phyloP scores from a whole-genome alignment of 2,329 filamentous ascomycete species.

The Lithohypha guttulata region DNA sequence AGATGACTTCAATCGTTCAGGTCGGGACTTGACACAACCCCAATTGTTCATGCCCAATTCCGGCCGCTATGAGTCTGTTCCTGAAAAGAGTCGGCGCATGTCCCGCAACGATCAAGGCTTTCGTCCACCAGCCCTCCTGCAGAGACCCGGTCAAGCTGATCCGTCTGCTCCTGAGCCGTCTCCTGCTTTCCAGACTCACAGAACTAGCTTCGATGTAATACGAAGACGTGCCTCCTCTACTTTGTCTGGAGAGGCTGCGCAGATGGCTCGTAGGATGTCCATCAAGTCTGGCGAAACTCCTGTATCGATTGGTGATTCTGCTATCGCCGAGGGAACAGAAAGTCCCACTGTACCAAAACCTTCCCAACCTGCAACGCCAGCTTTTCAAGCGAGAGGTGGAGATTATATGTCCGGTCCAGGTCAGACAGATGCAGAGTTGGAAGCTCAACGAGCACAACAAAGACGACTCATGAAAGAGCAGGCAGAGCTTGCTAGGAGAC shows the following conservation, averaged over 20 bases:
- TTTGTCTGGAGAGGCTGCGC: conserved; percentile 74
- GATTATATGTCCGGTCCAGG: conserved; percentile 23
- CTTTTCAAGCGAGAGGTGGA: conserved; percentile 25
- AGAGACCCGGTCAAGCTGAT: conserved; percentile 57
- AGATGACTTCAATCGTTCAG: conserved; percentile 83
- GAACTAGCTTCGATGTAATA: conserved; percentile 55
- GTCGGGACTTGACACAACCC: conserved; percentile 62
- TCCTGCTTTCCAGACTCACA: conserved; percentile 70
- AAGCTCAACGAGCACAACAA: conserved; percentile 33
- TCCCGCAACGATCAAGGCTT: conserved; percentile 55
- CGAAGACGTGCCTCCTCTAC: conserved; percentile 81
- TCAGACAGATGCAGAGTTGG: conserved; percentile 16
- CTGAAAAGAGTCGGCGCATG: conserved; percentile 60
- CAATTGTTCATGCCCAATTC: conserved; percentile 94
- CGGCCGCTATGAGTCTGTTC: conserved; percentile 80
- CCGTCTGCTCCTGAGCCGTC: conserved; percentile 65
- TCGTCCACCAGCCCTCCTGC: conserved; percentile 67
- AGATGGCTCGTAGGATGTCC: conserved; percentile 54
- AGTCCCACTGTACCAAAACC: conserved; percentile 8
- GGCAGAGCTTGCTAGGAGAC: conserved; percentile 44
- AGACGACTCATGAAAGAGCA: conserved; percentile 52
- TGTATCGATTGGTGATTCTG: conserved; percentile 23
- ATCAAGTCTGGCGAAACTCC: conserved; percentile 38
- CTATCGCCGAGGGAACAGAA: conserved; percentile 22
- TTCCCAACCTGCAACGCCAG: conserved; percentile 17